Evolutionary conservation across 768 basidiomycete species (phyloP).

Genomic region (Suillus paluster): DNA sequence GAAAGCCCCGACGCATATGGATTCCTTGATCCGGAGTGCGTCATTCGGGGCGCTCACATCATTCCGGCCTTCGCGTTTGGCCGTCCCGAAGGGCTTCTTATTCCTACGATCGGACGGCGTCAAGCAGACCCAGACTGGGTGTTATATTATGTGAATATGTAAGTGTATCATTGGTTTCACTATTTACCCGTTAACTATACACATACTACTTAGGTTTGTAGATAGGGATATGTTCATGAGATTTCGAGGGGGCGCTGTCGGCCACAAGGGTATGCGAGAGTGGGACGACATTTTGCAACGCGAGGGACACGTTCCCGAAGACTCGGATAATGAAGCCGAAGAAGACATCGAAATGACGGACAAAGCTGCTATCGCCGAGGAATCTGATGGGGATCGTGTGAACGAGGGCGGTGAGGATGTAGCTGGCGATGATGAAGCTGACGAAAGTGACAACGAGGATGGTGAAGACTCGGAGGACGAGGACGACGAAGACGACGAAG

Average conservation of each 20-base stretch:
- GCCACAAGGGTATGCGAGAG: conserved; percentile 22
- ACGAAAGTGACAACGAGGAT: too few relatives aligned
- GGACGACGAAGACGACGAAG: too few relatives aligned
- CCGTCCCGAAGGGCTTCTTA: conserved; percentile 15
- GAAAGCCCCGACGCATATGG: conserved; percentile 42
- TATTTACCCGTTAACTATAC: not conserved
- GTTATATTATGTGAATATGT: conserved; percentile 41
- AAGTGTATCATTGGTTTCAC: conserved; percentile 10
- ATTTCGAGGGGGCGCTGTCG: conserved; percentile 35
- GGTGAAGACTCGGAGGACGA: too few relatives aligned
- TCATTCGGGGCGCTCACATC: conserved; percentile 46
- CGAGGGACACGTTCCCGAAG: too few relatives aligned
- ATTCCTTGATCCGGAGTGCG: conserved; percentile 46
- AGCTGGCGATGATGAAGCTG: too few relatives aligned
- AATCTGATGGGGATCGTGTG: too few relatives aligned
- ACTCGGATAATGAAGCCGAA: too few relatives aligned
- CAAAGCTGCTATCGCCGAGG: too few relatives aligned
- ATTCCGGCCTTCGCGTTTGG: conserved; percentile 44
- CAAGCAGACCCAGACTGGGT: conserved; percentile 36
- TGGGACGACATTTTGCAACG: too few relatives aligned
- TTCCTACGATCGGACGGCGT: conserved; percentile 9
- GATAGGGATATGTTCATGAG: conserved; percentile 47
- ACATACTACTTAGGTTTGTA: conserved; percentile 35
- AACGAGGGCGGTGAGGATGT: too few relatives aligned
- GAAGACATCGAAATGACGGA: too few relatives aligned